Conservation (phyloP, 352 stramenopile genomes). For the Phytophthora rubi region DNA sequence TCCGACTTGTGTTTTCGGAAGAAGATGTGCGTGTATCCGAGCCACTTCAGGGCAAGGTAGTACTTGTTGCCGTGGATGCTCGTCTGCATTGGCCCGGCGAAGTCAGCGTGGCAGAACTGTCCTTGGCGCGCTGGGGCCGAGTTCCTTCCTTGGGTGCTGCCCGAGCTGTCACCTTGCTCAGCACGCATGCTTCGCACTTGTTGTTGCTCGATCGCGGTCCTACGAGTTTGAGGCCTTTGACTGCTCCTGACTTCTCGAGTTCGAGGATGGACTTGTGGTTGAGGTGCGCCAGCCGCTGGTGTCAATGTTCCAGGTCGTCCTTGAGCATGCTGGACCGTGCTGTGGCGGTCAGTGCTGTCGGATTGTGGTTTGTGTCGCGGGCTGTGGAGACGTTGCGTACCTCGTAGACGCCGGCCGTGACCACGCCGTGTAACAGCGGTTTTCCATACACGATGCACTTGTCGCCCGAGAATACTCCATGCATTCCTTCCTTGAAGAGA, state of each 20-base stretch:
- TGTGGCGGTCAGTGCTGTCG: no score
- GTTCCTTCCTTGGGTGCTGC: neutral
- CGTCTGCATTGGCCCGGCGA: slow-evolving; percentile 3
- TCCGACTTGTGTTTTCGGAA: slow-evolving; percentile 5
- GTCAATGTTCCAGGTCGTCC: slow-evolving; percentile 10
- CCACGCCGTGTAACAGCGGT: neutral
- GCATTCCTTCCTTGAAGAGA: neutral
- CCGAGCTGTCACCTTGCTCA: neutral
- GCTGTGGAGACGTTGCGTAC: no score
- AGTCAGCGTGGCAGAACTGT: slow-evolving; percentile 9
- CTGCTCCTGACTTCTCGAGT: neutral
- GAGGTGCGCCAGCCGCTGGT: neutral
- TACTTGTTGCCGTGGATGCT: slow-evolving; percentile 13
- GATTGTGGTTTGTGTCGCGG: no score
- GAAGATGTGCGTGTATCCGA: slow-evolving; percentile 9
- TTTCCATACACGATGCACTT: neutral
- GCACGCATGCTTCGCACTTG: slow-evolving; percentile 1
- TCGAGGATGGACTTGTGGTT: neutral
- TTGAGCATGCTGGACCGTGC: neutral
- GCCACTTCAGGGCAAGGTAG: slow-evolving; percentile 11
- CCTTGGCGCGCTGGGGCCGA: slow-evolving; percentile 1
- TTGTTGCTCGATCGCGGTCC: neutral
- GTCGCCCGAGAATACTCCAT: neutral
- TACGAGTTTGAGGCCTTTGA: neutral
- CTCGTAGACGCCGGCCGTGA: neutral